Percentiles rank a stretch among this genome's conserved stretches.
These are phyloP conservation scores for Scenedesmus sp. DNA, from an alignment of 163 green algal genomes.

Conservation along the genomic window DNA sequence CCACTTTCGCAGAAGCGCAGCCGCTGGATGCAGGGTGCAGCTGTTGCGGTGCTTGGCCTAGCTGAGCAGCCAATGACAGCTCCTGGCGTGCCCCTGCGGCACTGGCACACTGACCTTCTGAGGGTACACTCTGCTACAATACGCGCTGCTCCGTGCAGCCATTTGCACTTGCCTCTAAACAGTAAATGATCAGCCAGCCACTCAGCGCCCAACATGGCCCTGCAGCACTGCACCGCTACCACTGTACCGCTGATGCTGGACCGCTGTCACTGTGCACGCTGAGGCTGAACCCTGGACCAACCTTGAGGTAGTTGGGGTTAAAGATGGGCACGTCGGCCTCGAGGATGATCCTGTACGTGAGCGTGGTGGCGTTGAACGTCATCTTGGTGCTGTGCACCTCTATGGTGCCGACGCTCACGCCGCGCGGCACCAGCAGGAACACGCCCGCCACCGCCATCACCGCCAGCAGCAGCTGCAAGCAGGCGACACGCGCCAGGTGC, in stretches of 20 bases:
- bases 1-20: too few species aligned
- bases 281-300: neutral
- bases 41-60: too few species aligned
- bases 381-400: slow-evolving; percentile 65
- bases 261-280: too few species aligned
- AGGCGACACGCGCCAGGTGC: neutral
- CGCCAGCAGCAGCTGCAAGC: slow-evolving; percentile 61
- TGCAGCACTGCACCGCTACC: too few species aligned
- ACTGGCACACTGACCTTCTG: too few species aligned
- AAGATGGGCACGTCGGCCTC: slow-evolving; percentile 64
- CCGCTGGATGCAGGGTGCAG: too few species aligned
- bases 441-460: slow-evolving; percentile 46
- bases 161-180: neutral
- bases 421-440: slow-evolving; percentile 63
- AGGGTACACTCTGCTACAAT: too few species aligned
- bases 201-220: too few species aligned
- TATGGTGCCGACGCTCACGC: slow-evolving; percentile 65
- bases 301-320: slow-evolving; percentile 67
- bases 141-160: too few species aligned
- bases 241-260: too few species aligned
- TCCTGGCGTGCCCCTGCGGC: too few species aligned
- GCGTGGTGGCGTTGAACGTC: slow-evolving; percentile 67
- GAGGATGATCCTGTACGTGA: slow-evolving; percentile 64
- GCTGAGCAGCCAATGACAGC: too few species aligned
- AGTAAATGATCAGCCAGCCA: neutral